phyloP scores from a whole-genome alignment of 495 filamentous ascomycete species.

The Xylaria nigripes region DNA sequence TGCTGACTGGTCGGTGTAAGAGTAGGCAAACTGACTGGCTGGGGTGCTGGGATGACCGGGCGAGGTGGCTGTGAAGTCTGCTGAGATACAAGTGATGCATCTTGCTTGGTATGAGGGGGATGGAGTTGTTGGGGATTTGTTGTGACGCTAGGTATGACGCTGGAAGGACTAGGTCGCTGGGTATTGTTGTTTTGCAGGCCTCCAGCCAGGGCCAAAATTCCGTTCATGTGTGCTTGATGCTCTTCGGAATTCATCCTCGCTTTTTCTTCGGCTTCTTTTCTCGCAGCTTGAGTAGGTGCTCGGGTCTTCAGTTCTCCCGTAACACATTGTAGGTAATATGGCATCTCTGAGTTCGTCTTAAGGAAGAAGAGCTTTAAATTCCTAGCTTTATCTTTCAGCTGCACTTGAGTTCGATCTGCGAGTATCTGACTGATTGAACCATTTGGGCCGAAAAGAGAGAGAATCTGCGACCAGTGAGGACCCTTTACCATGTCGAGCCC shows the following conservation, averaged over 20 bases:
- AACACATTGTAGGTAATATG: slow-evolving; percentile 81
- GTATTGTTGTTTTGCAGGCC: slow-evolving; percentile 32
- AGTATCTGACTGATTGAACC: slow-evolving; percentile 77
- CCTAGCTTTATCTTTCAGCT: slow-evolving; percentile 90
- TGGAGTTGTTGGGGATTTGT: slow-evolving; percentile 16
- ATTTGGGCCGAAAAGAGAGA: slow-evolving; percentile 76
- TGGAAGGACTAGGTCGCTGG: slow-evolving; percentile 14
- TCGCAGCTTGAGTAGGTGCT: slow-evolving; percentile 73
- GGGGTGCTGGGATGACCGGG: slow-evolving; percentile 25
- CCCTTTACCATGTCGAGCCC: slow-evolving; percentile 87
- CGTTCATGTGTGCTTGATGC: slow-evolving; percentile 63
- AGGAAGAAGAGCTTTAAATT: slow-evolving; percentile 94
- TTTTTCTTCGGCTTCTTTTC: slow-evolving; percentile 69
- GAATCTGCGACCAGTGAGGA: slow-evolving; percentile 92
- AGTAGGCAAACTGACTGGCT: slow-evolving; percentile 25
- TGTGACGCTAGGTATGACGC: slow-evolving; percentile 12
- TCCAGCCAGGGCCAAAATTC: slow-evolving; percentile 48
- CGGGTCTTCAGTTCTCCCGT: slow-evolving; percentile 91
- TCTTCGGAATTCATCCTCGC: slow-evolving; percentile 59
- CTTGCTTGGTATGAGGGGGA: slow-evolving; percentile 15
- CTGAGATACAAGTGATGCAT: slow-evolving; percentile 7
- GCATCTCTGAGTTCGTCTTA: slow-evolving; percentile 88
- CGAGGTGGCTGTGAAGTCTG: slow-evolving; percentile 13
- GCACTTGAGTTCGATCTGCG: slow-evolving; percentile 90
- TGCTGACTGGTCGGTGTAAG: slow-evolving; percentile 20